Evolutionary conservation across 768 basidiomycete species (phyloP).

Genomic region (Suillus variegatus): DNA sequence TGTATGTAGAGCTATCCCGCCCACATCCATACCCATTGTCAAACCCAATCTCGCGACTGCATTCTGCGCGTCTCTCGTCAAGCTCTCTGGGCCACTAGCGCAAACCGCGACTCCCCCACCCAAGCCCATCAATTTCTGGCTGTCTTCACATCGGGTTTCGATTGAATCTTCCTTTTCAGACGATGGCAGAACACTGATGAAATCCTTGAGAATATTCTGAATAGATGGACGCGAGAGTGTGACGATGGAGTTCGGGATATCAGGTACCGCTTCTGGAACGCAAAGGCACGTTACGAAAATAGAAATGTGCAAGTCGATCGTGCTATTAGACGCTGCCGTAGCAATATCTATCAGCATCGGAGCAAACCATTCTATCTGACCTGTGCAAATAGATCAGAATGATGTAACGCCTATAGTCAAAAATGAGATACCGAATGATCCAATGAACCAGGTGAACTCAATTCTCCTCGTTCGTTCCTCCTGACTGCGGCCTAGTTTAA

Average conservation of each 20-base stretch:
- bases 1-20: slow-evolving; percentile 72
- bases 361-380: slow-evolving; percentile 50
- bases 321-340: slow-evolving; percentile 33
- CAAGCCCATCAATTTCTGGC: slow-evolving; percentile 21
- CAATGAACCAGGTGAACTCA: slow-evolving; percentile 81
- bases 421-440: slow-evolving; percentile 60
- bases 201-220: slow-evolving; percentile 41
- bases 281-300: slow-evolving; percentile 81
- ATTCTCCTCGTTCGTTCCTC: slow-evolving; percentile 64
- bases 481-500: slow-evolving; percentile 42
- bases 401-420: background rate
- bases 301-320: slow-evolving; percentile 69
- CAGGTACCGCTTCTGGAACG: slow-evolving; percentile 62
- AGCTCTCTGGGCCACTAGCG: slow-evolving; percentile 75
- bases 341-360: slow-evolving; percentile 51
- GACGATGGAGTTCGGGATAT: slow-evolving; percentile 66
- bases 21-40: slow-evolving; percentile 43
- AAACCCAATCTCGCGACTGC: slow-evolving; percentile 67
- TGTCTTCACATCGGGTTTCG: slow-evolving; percentile 22
- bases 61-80: slow-evolving; percentile 74
- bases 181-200: slow-evolving; percentile 31
- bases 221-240: slow-evolving; percentile 50
- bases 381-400: slow-evolving; percentile 25
- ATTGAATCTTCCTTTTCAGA: slow-evolving; percentile 13
- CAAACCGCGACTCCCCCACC: slow-evolving; percentile 74